Base-by-base conservation (phyloP, 2,329 filamentous ascomycete species). In the Xylariaceae sp. region DNA sequence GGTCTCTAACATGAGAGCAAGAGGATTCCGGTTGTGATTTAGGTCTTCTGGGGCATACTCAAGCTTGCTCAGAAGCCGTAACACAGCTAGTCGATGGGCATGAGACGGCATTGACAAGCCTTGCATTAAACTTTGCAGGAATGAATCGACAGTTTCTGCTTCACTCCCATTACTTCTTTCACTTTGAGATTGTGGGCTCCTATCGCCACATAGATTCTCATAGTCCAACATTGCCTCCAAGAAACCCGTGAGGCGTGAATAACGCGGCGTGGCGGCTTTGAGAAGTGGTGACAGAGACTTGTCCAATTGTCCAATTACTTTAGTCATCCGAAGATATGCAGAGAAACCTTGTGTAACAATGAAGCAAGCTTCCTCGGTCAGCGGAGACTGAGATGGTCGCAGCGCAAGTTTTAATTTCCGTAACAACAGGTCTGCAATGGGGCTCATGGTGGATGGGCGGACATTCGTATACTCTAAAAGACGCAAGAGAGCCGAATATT, bases 41-140 rank as follows among this genome's bases (percentile, higher is more conserved):
- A 77, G 71, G 54, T 79, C 75, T 48, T 79, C 76, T 36, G 66
- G 71, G 49, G 72, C 76, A 59, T 47, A 71, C 45, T 83, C 75
- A 14, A 94, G 71, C 34, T 82, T 75, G 40, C 82, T 79, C 12
- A 97, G 72, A 22, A 97, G 76, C 53, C 84, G 82, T 39, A 99
- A 72, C 17, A 89, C 90, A 9, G 82, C 79, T 10, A 89, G 74
- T 39, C 93, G 83, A 47, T 96, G 75, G 12, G 85, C 77, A 61
- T 92, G 88, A 7, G 88, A 93, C 12, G 88, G 82, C 1, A 86
- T 84, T 5, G 86, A 82, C 17, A 99, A 76, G 58, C 93, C 95
- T 12, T 80, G 75, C 49, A 92, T 78, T 2, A 97, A 74, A 3
- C 83, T 81, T 40, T 76, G 74, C 13, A 85, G 76, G 11, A 94